phyloP scores from a whole-genome alignment of 2,329 filamentous ascomycete genomes.

The Fusarium subtropicale region DNA sequence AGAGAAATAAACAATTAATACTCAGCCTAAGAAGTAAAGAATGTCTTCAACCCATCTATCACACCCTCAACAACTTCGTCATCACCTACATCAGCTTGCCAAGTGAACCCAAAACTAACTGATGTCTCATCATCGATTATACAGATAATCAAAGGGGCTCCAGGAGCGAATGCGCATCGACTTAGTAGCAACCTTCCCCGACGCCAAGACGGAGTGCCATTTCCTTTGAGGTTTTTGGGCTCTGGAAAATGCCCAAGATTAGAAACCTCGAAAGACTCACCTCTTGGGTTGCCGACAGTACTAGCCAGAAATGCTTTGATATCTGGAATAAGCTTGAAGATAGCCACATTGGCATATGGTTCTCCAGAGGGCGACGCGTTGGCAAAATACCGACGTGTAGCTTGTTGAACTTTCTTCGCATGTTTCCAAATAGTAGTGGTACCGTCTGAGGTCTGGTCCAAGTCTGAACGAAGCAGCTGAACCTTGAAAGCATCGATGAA shows the following conservation, averaged over 20 bases:
- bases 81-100: slow-evolving; percentile 9
- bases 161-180: slow-evolving; percentile 9
- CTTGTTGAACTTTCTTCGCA: slow-evolving; percentile 3
- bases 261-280: slow-evolving; percentile 14
- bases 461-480: not conserved
- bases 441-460: not conserved
- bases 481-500: slow-evolving; percentile 14
- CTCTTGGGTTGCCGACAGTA: not conserved
- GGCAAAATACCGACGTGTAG: slow-evolving; percentile 8
- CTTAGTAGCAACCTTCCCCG: slow-evolving; percentile 3
- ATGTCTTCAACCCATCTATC: not conserved
- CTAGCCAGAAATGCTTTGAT: not conserved
- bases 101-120: slow-evolving; percentile 9
- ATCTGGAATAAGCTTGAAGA: slow-evolving; percentile 2
- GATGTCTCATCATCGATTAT: not conserved
- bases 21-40: not conserved
- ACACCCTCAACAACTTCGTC: not conserved
- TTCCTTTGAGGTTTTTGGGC: not conserved
- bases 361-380: slow-evolving; percentile 3
- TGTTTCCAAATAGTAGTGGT: not conserved
- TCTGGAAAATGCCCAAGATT: slow-evolving; percentile 2
- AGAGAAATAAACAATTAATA: not conserved
- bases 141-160: slow-evolving; percentile 5
- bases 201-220: not conserved
- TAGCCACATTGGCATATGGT: not conserved